These are phyloP conservation scores for Anacardium occidentale DNA, from an alignment of 345 rosid species.

Conservation along the genomic window DNA sequence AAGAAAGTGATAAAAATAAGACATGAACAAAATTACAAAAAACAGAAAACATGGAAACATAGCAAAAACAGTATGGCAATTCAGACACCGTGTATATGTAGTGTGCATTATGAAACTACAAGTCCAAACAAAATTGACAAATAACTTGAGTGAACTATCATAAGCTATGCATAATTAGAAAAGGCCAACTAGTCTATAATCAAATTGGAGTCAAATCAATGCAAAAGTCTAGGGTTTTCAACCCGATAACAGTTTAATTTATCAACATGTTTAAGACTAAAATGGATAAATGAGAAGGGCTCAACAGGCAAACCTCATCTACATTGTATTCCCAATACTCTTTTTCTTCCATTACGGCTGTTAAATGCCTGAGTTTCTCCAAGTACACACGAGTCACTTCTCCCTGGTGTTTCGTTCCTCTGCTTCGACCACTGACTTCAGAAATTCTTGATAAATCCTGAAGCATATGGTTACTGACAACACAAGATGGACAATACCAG, in stretches of 20 bases:
- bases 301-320: constrained; percentile 67
- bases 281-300: constrained; percentile 5
- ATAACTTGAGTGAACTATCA: not conserved
- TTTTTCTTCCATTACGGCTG: constrained; percentile 66
- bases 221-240: not conserved
- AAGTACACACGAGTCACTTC: constrained; percentile 64
- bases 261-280: constrained; percentile 1
- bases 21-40: not conserved
- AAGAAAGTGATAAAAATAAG: not conserved
- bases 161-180: constrained; percentile 8
- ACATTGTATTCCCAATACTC: constrained; percentile 79
- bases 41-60: not conserved
- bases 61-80: not conserved
- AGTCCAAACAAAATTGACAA: not conserved
- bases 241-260: not conserved
- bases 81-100: constrained; percentile 7
- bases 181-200: not conserved
- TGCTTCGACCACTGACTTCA: constrained; percentile 39
- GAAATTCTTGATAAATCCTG: constrained; percentile 48
- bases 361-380: constrained; percentile 58
- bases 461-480: constrained; percentile 43
- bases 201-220: constrained; percentile 10
- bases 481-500: constrained; percentile 99
- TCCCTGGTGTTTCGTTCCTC: constrained; percentile 64
- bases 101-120: not conserved